Percentiles rank a stretch among this genome's conserved stretches.
Conservation (phyloP, 306 rosid genomes). For the Rubus parviflorus region DNA sequence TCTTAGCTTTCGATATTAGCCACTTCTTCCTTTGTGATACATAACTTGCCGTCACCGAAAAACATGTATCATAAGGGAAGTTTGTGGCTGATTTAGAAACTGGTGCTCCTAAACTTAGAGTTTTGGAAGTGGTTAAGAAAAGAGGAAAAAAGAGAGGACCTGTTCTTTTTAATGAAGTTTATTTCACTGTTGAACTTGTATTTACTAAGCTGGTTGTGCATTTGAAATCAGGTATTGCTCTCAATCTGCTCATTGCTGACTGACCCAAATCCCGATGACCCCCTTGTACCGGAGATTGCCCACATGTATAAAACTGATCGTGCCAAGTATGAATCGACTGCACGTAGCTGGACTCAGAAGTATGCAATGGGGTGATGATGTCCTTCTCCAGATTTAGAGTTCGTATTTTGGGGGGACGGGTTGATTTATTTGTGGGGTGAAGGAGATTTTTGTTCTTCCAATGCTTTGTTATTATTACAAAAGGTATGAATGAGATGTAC, state of each 20-base stretch:
- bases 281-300: conserved; percentile 77
- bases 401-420: background rate
- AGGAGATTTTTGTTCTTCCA: background rate
- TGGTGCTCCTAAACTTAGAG: background rate
- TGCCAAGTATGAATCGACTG: conserved; percentile 67
- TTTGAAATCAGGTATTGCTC: conserved; percentile 54
- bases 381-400: background rate
- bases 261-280: conserved; percentile 81
- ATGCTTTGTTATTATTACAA: conserved; percentile 6
- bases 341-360: conserved; percentile 84
- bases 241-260: conserved; percentile 80
- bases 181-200: background rate
- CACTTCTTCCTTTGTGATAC: background rate
- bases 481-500: conserved; percentile 12
- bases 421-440: conserved; percentile 11
- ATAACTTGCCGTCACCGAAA: background rate
- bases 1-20: background rate
- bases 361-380: conserved; percentile 64
- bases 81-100: background rate
- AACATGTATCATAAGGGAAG: background rate
- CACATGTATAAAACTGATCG: conserved; percentile 74
- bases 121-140: background rate
- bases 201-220: background rate
- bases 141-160: background rate
- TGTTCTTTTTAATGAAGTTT: background rate